Evolutionary conservation across 306 rosid genomes (phyloP).

Genomic region (Pyrus communis): DNA sequence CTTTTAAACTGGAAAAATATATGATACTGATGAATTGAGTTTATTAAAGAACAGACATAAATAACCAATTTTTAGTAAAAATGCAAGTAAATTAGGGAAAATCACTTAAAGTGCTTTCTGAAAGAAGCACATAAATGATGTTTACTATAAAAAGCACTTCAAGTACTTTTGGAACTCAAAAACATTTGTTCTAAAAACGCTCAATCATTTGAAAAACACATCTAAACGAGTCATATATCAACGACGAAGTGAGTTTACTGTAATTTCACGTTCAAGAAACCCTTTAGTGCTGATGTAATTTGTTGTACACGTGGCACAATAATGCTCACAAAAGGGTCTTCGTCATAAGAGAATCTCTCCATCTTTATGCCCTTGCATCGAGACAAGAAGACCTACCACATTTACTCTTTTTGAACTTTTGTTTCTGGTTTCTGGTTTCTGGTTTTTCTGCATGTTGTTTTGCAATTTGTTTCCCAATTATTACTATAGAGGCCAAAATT

Average conservation of each 20-base stretch:
- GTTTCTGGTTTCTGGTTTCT: background rate
- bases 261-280: background rate
- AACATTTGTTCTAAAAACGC: too few relatives aligned
- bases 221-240: too few relatives aligned
- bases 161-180: too few relatives aligned
- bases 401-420: background rate
- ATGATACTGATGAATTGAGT: too few relatives aligned
- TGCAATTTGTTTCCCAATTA: background rate
- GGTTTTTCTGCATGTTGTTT: background rate
- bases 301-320: background rate
- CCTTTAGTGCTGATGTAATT: background rate
- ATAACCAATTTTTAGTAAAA: too few relatives aligned
- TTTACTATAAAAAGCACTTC: too few relatives aligned
- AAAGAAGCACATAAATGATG: too few relatives aligned
- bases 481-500: background rate
- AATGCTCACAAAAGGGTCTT: background rate
- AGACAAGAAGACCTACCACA: background rate
- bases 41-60: too few relatives aligned
- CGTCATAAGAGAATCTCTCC: background rate
- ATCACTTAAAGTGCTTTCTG: too few relatives aligned
- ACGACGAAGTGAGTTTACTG: background rate
- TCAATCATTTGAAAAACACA: too few relatives aligned
- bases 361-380: background rate
- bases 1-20: too few relatives aligned
- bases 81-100: too few relatives aligned